A percentile compares a stretch with the other conserved stretches of the same genome.
phyloP scores from a whole-genome alignment of 164 flowering plant genomes.

The Aristolochia contorta region DNA sequence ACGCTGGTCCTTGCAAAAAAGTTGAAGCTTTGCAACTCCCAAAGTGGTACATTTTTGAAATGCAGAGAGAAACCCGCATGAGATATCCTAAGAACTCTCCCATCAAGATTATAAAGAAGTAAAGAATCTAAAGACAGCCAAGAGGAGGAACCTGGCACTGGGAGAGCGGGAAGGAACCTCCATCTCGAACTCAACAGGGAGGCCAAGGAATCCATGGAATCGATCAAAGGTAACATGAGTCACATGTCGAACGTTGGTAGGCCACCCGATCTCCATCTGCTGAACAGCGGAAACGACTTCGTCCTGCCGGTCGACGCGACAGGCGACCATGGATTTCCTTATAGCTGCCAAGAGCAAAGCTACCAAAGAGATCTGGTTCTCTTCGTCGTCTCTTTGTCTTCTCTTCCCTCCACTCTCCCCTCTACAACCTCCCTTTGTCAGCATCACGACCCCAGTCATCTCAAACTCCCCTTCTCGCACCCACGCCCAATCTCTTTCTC shows the following conservation, averaged over 20 bases:
- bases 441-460: constrained; percentile 64
- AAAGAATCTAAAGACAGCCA: neutral
- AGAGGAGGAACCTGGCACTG: constrained; percentile 68
- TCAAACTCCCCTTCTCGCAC: neutral
- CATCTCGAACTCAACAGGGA: constrained; percentile 84
- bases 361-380: constrained; percentile 54
- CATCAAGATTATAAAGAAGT: constrained; percentile 1
- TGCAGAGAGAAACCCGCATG: too few species aligned
- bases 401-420: constrained; percentile 28
- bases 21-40: too few species aligned
- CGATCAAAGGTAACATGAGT: constrained; percentile 95
- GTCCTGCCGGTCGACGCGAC: constrained; percentile 53
- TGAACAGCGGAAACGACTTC: constrained; percentile 44
- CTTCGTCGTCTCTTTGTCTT: constrained; percentile 21
- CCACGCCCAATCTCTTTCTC: too few species aligned
- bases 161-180: constrained; percentile 77
- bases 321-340: constrained; percentile 80
- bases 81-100: too few species aligned
- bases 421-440: constrained; percentile 57
- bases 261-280: constrained; percentile 90
- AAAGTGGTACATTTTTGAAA: too few species aligned
- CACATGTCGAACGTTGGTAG: constrained; percentile 79
- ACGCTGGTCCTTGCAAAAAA: too few species aligned
- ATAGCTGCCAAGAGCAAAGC: constrained; percentile 56
- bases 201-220: constrained; percentile 88